A percentile compares a stretch with the other conserved stretches of the same genome.
These are phyloP conservation scores for Dictyostelium capitatum DNA, from an alignment of 78 protist species.

Conservation along the genomic window DNA sequence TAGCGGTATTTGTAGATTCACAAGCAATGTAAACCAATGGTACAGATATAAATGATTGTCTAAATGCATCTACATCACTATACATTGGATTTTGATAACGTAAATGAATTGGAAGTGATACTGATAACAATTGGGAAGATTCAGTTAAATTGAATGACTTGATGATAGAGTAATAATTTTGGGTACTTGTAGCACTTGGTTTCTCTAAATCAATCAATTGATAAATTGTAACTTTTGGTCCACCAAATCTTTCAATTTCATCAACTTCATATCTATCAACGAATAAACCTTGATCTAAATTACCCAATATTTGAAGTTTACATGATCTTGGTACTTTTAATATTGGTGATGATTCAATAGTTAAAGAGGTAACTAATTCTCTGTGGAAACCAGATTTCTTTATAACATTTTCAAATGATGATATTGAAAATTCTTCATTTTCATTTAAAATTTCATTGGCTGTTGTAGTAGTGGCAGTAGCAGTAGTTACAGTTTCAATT, in stretches of 20 bases:
- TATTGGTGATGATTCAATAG: neutral
- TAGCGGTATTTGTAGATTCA: neutral
- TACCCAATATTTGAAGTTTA: constrained; percentile 13
- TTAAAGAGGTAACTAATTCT: neutral
- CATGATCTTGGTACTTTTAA: neutral
- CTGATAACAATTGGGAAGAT: neutral
- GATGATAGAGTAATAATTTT: constrained; percentile 28
- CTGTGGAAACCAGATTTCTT: constrained; percentile 63
- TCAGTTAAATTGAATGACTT: constrained; percentile 6
- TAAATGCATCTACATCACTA: neutral
- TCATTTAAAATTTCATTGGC: neutral
- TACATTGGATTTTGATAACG: constrained; percentile 65
- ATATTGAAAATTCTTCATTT: neutral
- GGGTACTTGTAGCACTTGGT: constrained; percentile 57
- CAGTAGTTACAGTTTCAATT: neutral
- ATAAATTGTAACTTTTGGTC: constrained; percentile 47
- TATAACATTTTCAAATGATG: neutral
- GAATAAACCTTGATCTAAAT: constrained; percentile 68
- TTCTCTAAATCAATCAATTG: constrained; percentile 74
- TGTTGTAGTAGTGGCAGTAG: neutral
- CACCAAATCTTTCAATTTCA: constrained; percentile 70
- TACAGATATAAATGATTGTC: constrained; percentile 5
- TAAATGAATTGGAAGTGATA: constrained; percentile 59
- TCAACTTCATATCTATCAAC: constrained; percentile 63
- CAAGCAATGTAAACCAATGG: constrained; percentile 27